A percentile compares a stretch with the other conserved stretches of the same genome.
Evolutionary conservation across 306 rosid species (phyloP).

Genomic region (Dryas octopetala): DNA sequence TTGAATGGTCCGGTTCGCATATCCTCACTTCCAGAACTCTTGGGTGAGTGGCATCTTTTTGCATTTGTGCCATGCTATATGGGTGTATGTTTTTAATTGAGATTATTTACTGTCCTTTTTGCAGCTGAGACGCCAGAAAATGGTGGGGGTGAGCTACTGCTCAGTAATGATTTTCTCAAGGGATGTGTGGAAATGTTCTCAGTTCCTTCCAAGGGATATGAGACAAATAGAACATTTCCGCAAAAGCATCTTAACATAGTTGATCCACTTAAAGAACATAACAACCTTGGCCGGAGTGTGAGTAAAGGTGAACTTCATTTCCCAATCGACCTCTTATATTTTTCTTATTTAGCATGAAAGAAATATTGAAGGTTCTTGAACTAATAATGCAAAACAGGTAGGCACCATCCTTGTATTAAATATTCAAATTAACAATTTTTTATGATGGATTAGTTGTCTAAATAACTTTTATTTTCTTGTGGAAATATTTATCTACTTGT

Average conservation of each 20-base stretch:
- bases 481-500: too few relatives aligned
- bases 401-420: not conserved
- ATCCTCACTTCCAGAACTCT: constrained; percentile 71
- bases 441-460: too few relatives aligned
- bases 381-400: not conserved
- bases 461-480: too few relatives aligned
- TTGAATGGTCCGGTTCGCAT: constrained; percentile 82
- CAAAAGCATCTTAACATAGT: constrained; percentile 84
- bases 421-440: not conserved
- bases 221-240: constrained; percentile 59
- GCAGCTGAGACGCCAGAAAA: constrained; percentile 77
- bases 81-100: constrained; percentile 12
- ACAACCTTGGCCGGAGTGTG: constrained; percentile 97
- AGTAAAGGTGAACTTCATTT: constrained; percentile 56
- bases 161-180: constrained; percentile 69
- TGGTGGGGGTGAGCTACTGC: constrained; percentile 59
- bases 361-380: not conserved
- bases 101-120: constrained; percentile 4
- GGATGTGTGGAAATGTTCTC: constrained; percentile 72
- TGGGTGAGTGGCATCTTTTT: constrained; percentile 47
- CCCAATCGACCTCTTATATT: constrained; percentile 3
- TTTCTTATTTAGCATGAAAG: not conserved
- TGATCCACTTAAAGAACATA: constrained; percentile 91
- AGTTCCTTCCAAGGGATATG: constrained; percentile 69
- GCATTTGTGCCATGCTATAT: constrained; percentile 15